Conservation (phyloP, 1,139 yeast species). For the Spathaspora sp. region DNA sequence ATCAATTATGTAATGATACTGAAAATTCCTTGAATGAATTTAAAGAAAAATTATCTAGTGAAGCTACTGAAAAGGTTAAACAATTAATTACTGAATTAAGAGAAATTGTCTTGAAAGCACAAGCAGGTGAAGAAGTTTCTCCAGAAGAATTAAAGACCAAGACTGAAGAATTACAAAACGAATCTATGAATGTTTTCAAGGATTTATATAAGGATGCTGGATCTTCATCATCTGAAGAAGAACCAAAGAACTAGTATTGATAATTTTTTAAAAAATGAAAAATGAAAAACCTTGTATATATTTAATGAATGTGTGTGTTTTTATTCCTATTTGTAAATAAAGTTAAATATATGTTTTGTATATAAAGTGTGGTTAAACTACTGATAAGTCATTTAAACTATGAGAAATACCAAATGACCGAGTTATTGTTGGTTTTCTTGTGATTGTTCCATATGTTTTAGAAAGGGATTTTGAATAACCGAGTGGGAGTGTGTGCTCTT, state of each 20-base stretch:
- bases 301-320: conserved; percentile 1
- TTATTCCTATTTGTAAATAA: conserved; percentile 2
- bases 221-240: conserved; percentile 35
- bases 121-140: conserved; percentile 86
- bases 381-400: conserved; percentile 10
- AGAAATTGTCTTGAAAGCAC: conserved; percentile 91
- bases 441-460: conserved; percentile 13
- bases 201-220: conserved; percentile 78
- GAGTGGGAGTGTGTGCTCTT: too few species aligned
- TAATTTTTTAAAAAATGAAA: too few species aligned
- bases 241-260: conserved; percentile 42
- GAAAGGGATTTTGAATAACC: conserved; percentile 5
- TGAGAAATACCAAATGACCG: conserved; percentile 10
- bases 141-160: conserved; percentile 84
- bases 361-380: neutral
- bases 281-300: neutral
- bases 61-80: conserved; percentile 83
- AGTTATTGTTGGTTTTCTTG: conserved; percentile 8
- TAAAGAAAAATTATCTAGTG: conserved; percentile 87
- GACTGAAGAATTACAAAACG: conserved; percentile 92
- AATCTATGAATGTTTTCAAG: conserved; percentile 92
- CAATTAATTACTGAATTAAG: conserved; percentile 76
- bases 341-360: neutral
- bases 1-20: conserved; percentile 93
- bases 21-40: conserved; percentile 92